Percentiles rank a stretch among this genome's conserved stretches.
These are phyloP conservation scores for Eimeria necatrix DNA, from an alignment of 169 alveolate species.

Conservation along the genomic window DNA sequence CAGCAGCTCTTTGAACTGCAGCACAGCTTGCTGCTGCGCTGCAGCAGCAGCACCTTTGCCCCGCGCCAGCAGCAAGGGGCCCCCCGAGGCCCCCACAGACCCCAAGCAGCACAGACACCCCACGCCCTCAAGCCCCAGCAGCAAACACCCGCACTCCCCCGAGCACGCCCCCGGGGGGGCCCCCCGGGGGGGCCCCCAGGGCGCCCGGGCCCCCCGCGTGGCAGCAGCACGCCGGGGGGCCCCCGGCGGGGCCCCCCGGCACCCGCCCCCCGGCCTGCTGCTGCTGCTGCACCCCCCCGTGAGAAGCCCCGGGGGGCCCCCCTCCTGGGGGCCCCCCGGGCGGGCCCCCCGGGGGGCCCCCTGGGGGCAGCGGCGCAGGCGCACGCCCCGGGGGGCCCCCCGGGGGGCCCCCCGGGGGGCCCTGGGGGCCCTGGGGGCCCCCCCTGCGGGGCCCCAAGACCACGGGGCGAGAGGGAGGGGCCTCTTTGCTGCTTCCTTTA, in stretches of 20 bases:
- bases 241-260: too few relatives aligned
- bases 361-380: background rate
- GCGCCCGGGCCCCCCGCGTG: background rate
- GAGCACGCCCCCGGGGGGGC: background rate
- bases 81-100: background rate
- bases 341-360: background rate
- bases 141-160: too few relatives aligned
- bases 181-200: background rate
- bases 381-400: constrained; percentile 11
- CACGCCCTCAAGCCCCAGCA: background rate
- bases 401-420: background rate
- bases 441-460: background rate
- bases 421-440: background rate
- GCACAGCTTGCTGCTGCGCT: background rate
- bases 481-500: background rate
- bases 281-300: too few relatives aligned
- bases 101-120: background rate
- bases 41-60: background rate
- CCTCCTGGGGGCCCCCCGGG: too few relatives aligned
- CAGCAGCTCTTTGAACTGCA: background rate
- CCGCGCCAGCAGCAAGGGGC: background rate
- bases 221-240: background rate
- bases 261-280: too few relatives aligned
- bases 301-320: too few relatives aligned
- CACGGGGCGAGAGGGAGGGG: background rate